A percentile compares a stretch with the other conserved stretches of the same genome.
These are phyloP conservation scores for Oryza nivara DNA, from an alignment of 176 grass and related monocot genomes.

Conservation along the genomic window DNA sequence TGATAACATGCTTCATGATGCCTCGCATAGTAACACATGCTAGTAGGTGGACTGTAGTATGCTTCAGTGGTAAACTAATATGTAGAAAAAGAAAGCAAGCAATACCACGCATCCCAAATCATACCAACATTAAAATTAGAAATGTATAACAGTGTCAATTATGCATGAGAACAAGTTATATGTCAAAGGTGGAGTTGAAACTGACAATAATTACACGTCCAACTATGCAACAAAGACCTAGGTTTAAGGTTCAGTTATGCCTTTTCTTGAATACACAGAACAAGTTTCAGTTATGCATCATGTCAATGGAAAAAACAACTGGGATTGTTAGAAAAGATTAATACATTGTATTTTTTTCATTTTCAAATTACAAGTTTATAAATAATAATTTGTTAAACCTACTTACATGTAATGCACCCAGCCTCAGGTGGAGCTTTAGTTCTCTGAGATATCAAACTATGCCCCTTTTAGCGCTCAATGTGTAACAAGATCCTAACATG, in stretches of 20 bases:
- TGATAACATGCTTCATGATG: slow-evolving; percentile 17
- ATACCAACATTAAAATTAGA: background rate
- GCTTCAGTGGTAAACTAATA: slow-evolving; percentile 3
- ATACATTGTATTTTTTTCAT: background rate
- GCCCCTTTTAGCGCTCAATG: background rate
- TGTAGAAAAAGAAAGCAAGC: background rate
- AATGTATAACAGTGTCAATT: background rate
- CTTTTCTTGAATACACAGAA: background rate
- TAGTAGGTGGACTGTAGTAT: background rate
- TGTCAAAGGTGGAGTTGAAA: background rate
- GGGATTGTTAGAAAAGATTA: background rate
- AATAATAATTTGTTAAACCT: background rate
- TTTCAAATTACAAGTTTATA: background rate
- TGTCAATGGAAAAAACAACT: background rate
- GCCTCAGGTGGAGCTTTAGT: background rate
- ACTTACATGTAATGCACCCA: slow-evolving; percentile 1
- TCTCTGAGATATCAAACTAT: background rate
- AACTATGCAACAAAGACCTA: background rate
- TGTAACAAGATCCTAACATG: background rate
- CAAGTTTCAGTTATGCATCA: background rate
- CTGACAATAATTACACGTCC: background rate
- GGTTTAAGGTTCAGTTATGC: background rate
- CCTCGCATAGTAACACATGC: slow-evolving; percentile 3
- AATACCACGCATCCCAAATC: background rate
- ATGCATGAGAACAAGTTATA: background rate